These are phyloP conservation scores for Geranium brycei DNA, from an alignment of 345 rosid genomes.

Conservation along the genomic window DNA sequence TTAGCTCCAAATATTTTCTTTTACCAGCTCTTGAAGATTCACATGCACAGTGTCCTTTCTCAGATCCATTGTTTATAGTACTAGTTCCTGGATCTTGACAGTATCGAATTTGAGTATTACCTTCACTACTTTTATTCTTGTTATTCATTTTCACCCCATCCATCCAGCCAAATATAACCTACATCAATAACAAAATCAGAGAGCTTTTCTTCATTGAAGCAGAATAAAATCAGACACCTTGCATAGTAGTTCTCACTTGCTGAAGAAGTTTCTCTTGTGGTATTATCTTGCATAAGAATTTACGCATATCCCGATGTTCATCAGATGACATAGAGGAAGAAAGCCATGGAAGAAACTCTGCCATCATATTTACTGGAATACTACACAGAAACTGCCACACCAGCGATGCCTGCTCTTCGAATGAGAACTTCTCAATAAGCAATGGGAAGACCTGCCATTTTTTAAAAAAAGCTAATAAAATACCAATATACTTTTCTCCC, in stretches of 20 bases:
- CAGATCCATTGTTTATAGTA: slow-evolving; percentile 21
- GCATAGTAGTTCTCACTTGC: slow-evolving; percentile 27
- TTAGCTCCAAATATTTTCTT: slow-evolving; percentile 53
- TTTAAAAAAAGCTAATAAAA: not conserved
- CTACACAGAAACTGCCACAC: slow-evolving; percentile 66
- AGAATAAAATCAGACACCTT: not conserved
- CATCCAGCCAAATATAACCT: slow-evolving; percentile 86
- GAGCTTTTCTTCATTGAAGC: slow-evolving; percentile 1
- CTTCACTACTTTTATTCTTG: slow-evolving; percentile 15
- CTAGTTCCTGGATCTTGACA: slow-evolving; percentile 27
- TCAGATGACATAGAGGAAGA: slow-evolving; percentile 40
- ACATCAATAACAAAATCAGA: slow-evolving; percentile 9
- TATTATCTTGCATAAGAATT: slow-evolving; percentile 40
- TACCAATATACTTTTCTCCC: not conserved
- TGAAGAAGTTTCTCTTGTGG: slow-evolving; percentile 58
- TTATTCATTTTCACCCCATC: slow-evolving; percentile 26
- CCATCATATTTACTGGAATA: slow-evolving; percentile 53
- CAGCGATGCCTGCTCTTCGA: slow-evolving; percentile 51
- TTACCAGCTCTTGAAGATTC: slow-evolving; percentile 47
- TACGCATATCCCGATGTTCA: slow-evolving; percentile 36
- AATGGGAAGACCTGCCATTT: slow-evolving; percentile 46
- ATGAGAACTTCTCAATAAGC: slow-evolving; percentile 46
- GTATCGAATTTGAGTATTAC: slow-evolving; percentile 22
- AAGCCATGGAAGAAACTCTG: slow-evolving; percentile 51
- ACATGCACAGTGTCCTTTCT: slow-evolving; percentile 34